Evolutionary conservation across 1,284 basidiomycete genomes (phyloP).

Genomic region (Sutorius eximius): DNA sequence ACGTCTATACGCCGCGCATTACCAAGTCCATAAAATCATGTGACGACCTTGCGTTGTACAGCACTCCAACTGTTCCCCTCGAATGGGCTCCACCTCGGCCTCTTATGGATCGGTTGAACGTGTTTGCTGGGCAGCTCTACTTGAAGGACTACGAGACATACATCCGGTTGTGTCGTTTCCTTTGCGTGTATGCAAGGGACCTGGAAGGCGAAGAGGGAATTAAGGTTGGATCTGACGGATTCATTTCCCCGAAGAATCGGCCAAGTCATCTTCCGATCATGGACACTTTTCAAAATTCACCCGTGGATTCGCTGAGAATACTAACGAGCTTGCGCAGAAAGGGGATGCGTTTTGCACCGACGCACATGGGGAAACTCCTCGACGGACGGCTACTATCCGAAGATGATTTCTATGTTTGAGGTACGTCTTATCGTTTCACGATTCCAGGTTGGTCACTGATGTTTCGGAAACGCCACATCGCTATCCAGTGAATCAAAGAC

Average conservation of each 20-base stretch:
- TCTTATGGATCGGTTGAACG: conserved; percentile 37
- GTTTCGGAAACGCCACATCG: no score
- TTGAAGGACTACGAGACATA: conserved; percentile 36
- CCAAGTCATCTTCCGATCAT: background rate
- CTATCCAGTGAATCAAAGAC: no score
- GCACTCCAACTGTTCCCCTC: conserved; percentile 28
- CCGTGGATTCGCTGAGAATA: conserved; percentile 28
- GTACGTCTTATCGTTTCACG: background rate
- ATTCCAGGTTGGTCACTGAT: no score
- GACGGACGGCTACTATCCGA: conserved; percentile 30
- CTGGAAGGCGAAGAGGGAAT: conserved; percentile 9
- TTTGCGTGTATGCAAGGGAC: conserved; percentile 37
- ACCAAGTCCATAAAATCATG: conserved; percentile 38
- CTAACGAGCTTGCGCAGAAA: conserved; percentile 42
- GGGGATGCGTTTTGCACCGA: conserved; percentile 38
- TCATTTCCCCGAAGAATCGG: conserved; percentile 25
- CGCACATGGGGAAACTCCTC: conserved; percentile 47
- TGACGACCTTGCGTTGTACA: conserved; percentile 41
- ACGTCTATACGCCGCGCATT: conserved; percentile 45
- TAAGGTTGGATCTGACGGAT: conserved; percentile 37
- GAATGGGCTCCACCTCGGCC: conserved; percentile 20
- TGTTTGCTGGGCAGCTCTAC: conserved; percentile 39
- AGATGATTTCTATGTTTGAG: conserved; percentile 26
- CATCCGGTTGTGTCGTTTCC: conserved; percentile 35
- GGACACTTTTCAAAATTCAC: conserved; percentile 34